Conservation (phyloP, 345 rosid genomes). For the Gynandropsis gynandra region DNA sequence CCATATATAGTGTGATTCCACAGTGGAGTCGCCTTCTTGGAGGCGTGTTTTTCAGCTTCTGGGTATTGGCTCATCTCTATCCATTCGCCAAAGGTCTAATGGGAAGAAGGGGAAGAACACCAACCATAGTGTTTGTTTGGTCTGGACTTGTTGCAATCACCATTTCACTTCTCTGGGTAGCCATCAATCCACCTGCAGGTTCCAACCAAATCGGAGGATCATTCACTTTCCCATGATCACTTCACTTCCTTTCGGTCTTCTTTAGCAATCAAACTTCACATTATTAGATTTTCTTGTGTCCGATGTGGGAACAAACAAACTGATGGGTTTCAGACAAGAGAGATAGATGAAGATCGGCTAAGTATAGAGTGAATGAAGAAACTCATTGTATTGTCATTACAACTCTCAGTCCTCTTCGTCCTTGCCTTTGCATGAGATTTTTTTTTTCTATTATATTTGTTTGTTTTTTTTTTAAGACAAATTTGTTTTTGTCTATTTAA, state of each 20-base stretch:
- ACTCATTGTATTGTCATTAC: background rate
- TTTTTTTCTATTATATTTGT: background rate
- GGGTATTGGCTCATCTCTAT: constrained; percentile 98
- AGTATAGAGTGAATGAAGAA: too few relatives aligned
- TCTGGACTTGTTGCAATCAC: constrained; percentile 92
- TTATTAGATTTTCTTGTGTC: background rate
- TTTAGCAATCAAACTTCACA: background rate
- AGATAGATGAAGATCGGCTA: too few relatives aligned
- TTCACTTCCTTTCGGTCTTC: constrained; percentile 26
- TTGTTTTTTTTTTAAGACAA: background rate
- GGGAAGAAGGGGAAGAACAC: constrained; percentile 98
- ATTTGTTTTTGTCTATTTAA: background rate
- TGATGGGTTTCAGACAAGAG: too few relatives aligned
- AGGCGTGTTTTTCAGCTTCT: constrained; percentile 96
- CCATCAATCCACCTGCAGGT: constrained; percentile 79
- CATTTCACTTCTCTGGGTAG: constrained; percentile 95
- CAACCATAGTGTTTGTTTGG: constrained; percentile 95
- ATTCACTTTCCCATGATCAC: constrained; percentile 75
- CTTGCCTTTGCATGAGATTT: background rate
- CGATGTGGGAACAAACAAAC: too few relatives aligned
- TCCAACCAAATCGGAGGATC: constrained; percentile 73
- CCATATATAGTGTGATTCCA: constrained; percentile 74
- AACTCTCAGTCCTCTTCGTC: too few relatives aligned
- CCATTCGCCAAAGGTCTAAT: constrained; percentile 95
- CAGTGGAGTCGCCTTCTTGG: constrained; percentile 86